These are phyloP conservation scores for Dryas integrifolia DNA, from an alignment of 331 rosid genomes.

Conservation along the genomic window DNA sequence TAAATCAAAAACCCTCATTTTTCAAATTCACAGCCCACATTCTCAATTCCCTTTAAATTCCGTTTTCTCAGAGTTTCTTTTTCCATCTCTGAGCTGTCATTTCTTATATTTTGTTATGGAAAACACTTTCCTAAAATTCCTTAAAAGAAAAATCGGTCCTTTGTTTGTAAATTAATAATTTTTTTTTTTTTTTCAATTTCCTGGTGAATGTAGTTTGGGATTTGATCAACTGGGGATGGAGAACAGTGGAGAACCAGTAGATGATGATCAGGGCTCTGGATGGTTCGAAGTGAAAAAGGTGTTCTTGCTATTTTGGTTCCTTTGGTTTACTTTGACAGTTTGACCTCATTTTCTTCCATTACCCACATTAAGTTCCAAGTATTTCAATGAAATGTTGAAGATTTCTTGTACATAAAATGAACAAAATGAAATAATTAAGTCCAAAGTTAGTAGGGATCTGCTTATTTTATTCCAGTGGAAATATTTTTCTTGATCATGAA, in stretches of 20 bases:
- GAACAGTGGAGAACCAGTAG: slow-evolving; percentile 51
- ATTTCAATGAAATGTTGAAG: not conserved
- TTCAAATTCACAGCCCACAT: not conserved
- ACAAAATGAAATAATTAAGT: not conserved
- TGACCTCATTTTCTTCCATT: not conserved
- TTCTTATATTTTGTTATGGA: not conserved
- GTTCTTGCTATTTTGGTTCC: not conserved
- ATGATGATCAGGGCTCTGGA: slow-evolving; percentile 83
- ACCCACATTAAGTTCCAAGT: not conserved
- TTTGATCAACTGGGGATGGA: slow-evolving; percentile 60
- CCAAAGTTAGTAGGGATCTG: not conserved
- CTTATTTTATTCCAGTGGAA: not conserved
- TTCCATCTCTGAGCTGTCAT: slow-evolving; percentile 17
- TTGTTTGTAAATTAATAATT: slow-evolving; percentile 18
- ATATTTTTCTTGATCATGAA: not conserved
- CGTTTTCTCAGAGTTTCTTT: slow-evolving; percentile 1
- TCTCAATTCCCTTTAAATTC: slow-evolving; percentile 21
- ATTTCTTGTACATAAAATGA: not conserved
- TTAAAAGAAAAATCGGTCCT: not conserved
- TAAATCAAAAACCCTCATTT: not conserved
- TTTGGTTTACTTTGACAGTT: not conserved
- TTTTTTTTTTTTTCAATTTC: slow-evolving; percentile 5
- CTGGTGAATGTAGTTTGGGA: slow-evolving; percentile 19
- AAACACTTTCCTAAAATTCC: slow-evolving; percentile 1
- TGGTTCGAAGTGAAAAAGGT: slow-evolving; percentile 99